Evolutionary conservation across 805 yeast genomes (phyloP).

Genomic region (Kazachstania africana): DNA sequence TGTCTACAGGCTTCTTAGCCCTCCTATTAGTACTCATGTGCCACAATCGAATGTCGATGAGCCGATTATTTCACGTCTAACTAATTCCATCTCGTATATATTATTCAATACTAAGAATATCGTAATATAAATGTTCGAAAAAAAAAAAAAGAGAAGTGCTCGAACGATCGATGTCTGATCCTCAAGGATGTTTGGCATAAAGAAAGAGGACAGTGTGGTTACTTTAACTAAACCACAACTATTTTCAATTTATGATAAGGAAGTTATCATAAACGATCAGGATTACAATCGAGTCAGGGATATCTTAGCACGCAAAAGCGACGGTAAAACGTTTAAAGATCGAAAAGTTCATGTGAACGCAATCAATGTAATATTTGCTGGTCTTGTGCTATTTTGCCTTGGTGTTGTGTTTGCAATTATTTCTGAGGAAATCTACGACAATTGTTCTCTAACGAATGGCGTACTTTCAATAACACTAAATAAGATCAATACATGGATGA

Average conservation of each 20-base stretch:
- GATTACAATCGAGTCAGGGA: conserved; percentile 2
- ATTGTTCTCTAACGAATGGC: conserved; percentile 41
- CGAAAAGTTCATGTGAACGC: conserved; percentile 6
- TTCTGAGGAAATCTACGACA: conserved; percentile 40
- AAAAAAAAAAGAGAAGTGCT: no score
- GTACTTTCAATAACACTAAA: conserved; percentile 21
- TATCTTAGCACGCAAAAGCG: neutral
- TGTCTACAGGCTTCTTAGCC: neutral
- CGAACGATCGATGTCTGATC: no score
- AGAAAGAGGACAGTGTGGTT: conserved; percentile 13
- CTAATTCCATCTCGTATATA: no score
- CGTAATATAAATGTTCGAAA: no score
- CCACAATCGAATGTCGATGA: no score
- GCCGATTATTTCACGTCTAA: no score
- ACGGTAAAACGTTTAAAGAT: conserved; percentile 3
- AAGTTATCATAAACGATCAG: conserved; percentile 22
- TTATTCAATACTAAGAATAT: no score
- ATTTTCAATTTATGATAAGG: conserved; percentile 37
- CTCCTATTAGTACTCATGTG: neutral
- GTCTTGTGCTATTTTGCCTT: conserved; percentile 27
- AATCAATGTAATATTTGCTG: conserved; percentile 8
- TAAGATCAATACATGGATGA: conserved; percentile 2
- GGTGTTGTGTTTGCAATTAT: conserved; percentile 44
- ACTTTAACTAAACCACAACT: conserved; percentile 38
- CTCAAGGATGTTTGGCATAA: no score